Evolutionary conservation across 495 filamentous ascomycete species (phyloP), one percentile per base, ranked within the genome.

Genomic region (Penicillium steckii): DNA sequence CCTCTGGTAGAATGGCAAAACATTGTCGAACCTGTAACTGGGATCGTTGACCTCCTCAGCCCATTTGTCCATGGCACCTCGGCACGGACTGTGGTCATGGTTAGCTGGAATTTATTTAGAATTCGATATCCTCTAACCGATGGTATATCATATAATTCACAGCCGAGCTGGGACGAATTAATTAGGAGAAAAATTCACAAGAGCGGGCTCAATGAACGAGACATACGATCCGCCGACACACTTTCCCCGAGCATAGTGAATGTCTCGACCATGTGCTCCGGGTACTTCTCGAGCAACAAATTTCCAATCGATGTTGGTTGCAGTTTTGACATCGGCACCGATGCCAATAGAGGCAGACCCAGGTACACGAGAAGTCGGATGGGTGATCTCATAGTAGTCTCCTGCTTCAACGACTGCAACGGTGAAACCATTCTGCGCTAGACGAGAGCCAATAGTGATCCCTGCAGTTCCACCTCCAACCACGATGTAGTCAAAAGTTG

Each of bases 391-490:
- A 51, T 85, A 85, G 55, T 77, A 77, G 3, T 71, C 73, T 0
- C 84, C 83, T 4, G 83, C 82, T 64, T 86, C 84, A 15, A 86
- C 63, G 1, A 86, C 67, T 19, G 75, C 76, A 6, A 78, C 71
- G 3, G 48, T 52, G 19, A 56, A 64, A 0, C 54, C 52, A 3
- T 69, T 44, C 45, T 78, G 69, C 2, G 74, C 70, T 9, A 81
- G 66, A 8, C 77, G 69, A 8, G 70, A 60, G 0, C 72, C 76
- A 21, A 83, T 55, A 0, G 74, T 64, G 41, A 80, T 55, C 1
- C 80, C 79, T 18, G 71, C 73, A 5, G 77, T 79, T 19, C 78
- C 80, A 21, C 77, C 78, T n/a, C 79, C 78, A 19, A 81, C 66
- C 30, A 82, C 64, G 8, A 80, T 60, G 57, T 80, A 82, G 52